Evolutionary conservation across 2,329 filamentous ascomycete species (phyloP).

Genomic region (Madurella mycetomatis): DNA sequence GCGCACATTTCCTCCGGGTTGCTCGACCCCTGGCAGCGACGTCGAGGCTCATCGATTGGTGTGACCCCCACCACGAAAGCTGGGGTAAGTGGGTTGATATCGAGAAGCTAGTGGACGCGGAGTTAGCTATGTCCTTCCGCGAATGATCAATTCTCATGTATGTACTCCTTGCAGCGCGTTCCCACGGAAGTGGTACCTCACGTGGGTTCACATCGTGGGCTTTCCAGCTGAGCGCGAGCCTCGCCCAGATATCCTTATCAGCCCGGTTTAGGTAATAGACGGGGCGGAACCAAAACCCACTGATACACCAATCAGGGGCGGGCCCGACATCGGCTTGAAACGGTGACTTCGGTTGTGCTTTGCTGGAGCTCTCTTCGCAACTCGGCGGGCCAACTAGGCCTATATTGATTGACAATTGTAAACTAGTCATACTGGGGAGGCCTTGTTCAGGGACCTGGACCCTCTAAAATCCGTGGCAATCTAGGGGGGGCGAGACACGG

Average conservation of each 20-base stretch:
- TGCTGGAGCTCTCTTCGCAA: conserved; percentile 15
- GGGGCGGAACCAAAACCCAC: not conserved
- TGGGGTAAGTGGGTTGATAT: not conserved
- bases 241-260: conserved; percentile 22
- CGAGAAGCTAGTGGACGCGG: not conserved
- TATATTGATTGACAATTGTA: conserved; percentile 12
- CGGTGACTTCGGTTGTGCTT: conserved; percentile 9
- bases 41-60: conserved; percentile 5
- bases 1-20: not conserved
- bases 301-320: conserved; percentile 13
- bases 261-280: conserved; percentile 25
- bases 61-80: conserved; percentile 8
- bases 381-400: conserved; percentile 15
- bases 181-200: conserved; percentile 12
- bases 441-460: conserved; percentile 9
- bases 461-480: conserved; percentile 16
- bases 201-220: conserved; percentile 2
- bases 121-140: not conserved
- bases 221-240: not conserved
- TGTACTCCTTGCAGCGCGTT: not conserved
- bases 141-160: not conserved
- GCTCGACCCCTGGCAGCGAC: conserved; percentile 1
- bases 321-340: conserved; percentile 21
- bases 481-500: conserved; percentile 15
- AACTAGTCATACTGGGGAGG: conserved; percentile 7